Conservation (phyloP, 2,329 filamentous ascomycete species). For the Dactylonectria estremocensis region DNA sequence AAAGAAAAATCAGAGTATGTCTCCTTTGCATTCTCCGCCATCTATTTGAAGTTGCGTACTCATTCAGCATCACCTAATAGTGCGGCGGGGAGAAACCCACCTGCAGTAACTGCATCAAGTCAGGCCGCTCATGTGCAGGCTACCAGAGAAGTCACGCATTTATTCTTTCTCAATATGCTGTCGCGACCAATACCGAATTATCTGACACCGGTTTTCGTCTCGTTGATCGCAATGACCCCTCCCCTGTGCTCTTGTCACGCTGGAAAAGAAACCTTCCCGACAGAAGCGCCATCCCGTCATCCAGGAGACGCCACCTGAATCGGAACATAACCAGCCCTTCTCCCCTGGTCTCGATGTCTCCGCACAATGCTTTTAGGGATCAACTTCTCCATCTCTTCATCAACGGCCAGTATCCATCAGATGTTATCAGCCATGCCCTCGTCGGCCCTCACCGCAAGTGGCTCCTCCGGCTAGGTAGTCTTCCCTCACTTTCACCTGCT, state of each 20-base stretch:
- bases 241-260: constrained; percentile 16
- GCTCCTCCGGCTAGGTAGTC: constrained; percentile 12
- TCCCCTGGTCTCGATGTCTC: neutral
- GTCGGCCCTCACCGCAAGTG: constrained; percentile 22
- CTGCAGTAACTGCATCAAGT: constrained; percentile 21
- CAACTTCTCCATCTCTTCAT: constrained; percentile 16
- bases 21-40: neutral
- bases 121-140: constrained; percentile 23
- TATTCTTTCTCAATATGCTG: constrained; percentile 19
- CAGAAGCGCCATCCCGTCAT: neutral
- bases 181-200: neutral
- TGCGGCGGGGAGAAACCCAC: constrained; percentile 26
- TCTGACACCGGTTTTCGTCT: neutral
- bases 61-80: neutral
- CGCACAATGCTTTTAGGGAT: constrained; percentile 16
- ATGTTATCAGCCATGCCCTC: neutral
- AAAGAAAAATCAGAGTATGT: constrained; percentile 22
- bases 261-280: constrained; percentile 3
- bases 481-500: constrained; percentile 9
- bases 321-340: neutral
- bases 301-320: neutral
- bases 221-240: neutral
- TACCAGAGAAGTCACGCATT: constrained; percentile 26
- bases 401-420: constrained; percentile 15
- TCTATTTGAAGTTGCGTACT: neutral